A percentile compares a stretch with the other conserved stretches of the same genome.
Conservation (phyloP, 2,329 filamentous ascomycete genomes). For the Verticillium isaacii region DNA sequence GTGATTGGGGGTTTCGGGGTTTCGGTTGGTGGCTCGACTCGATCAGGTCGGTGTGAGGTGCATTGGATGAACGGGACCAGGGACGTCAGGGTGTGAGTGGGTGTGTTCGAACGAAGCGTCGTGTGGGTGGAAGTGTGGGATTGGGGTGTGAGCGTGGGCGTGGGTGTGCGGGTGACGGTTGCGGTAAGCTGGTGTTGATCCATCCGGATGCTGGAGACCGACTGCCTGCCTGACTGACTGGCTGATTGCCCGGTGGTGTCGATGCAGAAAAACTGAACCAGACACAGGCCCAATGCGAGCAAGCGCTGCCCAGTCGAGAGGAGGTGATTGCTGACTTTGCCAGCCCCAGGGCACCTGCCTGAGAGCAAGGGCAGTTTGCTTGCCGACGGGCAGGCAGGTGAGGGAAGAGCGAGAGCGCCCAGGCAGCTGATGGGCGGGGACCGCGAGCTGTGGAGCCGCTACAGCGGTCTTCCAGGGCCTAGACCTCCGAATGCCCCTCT, state of each 20-base stretch:
- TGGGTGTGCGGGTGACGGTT: neutral
- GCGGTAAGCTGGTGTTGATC: neutral
- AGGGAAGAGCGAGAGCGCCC: neutral
- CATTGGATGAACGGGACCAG: neutral
- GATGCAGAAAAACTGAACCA: neutral
- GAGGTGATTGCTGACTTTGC: too few relatives aligned
- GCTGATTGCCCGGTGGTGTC: neutral
- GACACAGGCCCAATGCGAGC: neutral
- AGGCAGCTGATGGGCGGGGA: neutral
- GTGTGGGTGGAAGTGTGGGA: neutral
- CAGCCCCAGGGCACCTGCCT: neutral
- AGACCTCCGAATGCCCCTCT: neutral
- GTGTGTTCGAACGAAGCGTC: neutral
- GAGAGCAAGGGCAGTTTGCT: too few relatives aligned
- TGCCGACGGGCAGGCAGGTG: neutral
- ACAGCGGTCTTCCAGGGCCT: constrained; percentile 1
- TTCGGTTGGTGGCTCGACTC: neutral
- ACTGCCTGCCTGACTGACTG: neutral
- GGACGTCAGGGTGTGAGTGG: neutral
- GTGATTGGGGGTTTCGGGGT: neutral
- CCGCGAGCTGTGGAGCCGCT: neutral
- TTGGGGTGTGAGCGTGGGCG: neutral
- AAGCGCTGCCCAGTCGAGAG: too few relatives aligned
- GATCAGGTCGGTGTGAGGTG: neutral
- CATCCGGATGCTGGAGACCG: neutral